phyloP scores from a whole-genome alignment of 345 rosid species.

The Erodium maritimum region DNA sequence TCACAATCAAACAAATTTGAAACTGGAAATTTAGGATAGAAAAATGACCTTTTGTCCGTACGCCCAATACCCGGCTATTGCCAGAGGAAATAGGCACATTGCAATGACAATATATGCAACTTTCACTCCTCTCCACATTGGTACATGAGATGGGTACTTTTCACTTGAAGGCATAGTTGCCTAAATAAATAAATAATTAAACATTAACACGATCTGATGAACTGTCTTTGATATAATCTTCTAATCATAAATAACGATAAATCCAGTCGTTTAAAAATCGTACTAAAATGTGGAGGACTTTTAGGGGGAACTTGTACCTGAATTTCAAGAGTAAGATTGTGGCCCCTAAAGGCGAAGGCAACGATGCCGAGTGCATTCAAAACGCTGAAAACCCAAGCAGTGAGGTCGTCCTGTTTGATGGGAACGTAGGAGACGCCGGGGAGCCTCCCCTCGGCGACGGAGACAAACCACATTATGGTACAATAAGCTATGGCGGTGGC shows the following conservation, averaged over 20 bases:
- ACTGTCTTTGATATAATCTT: not conserved
- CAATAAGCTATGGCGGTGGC: slow-evolving; percentile 18
- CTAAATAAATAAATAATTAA: not conserved
- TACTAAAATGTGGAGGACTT: not conserved
- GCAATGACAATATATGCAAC: slow-evolving; percentile 12
- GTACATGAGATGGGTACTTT: slow-evolving; percentile 14
- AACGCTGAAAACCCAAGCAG: slow-evolving; percentile 12
- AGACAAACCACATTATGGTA: slow-evolving; percentile 21
- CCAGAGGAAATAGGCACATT: slow-evolving; percentile 12
- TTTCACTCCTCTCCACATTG: slow-evolving; percentile 21
- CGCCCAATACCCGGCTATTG: slow-evolving; percentile 19
- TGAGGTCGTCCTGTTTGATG: slow-evolving; percentile 8
- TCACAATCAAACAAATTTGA: not conserved
- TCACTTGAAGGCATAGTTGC: slow-evolving; percentile 16
- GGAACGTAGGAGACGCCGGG: slow-evolving; percentile 18
- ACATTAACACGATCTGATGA: not conserved
- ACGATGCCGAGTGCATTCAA: slow-evolving; percentile 16
- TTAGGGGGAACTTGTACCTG: slow-evolving; percentile 5
- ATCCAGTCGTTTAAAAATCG: not conserved
- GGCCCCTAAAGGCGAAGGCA: slow-evolving; percentile 24
- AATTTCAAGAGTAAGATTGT: slow-evolving; percentile 14
- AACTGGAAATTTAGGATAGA: not conserved
- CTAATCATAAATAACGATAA: not conserved
- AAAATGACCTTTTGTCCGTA: slow-evolving; percentile 14
- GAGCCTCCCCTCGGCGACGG: slow-evolving; percentile 15